Evolutionary conservation across 768 basidiomycete genomes (phyloP), one percentile per base, ranked within the genome.

Genomic region (Pulveroboletus sp.): DNA sequence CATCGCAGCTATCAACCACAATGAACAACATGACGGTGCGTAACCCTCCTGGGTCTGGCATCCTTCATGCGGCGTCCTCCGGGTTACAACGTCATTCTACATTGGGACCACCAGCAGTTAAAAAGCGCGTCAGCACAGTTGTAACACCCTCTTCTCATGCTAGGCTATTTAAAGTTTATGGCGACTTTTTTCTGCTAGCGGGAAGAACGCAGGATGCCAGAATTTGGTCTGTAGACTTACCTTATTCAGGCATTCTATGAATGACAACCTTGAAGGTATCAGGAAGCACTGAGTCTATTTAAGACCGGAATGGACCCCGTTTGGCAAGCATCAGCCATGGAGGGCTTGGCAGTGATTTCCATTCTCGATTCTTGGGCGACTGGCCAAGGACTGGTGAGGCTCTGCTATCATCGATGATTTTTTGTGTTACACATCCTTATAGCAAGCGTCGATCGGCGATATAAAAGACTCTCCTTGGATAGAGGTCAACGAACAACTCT

Each of bases 271-370:
- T 51, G 30, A 60, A 92, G 89, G 82, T 98, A 93, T 68, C 79
- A 82, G 46, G 93, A 98, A 72, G 86, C 93, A 11, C 70, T 92
- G 15, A 77, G 77, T 30, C 65, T 89, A n/a, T 83, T 92, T 58
- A 89, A 85, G 66, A 73, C 74, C 1, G 76, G 81, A 8, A 80
- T 82, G 48, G 95, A 97, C 66, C 69, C 79, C 21, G 74, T 88
- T 26, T 99, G 95, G 95, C 87, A 93, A 64, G 95, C 91, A 0
- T 83, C 86, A 11, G 83, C 85, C 0, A 72, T 91, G 39, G 96
- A 99, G 71, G 91, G 92, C 5, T 67, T 93, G 58, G 89, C 87
- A 2, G 88, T 87, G 3, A 74, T 86, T 27, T 76, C 81, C 8
- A 74, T 95, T 10, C 74, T 96, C 17, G 92, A 95, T 51, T 84